Conservation (phyloP, 2,329 filamentous ascomycete species). For the Penicillium sp. region DNA sequence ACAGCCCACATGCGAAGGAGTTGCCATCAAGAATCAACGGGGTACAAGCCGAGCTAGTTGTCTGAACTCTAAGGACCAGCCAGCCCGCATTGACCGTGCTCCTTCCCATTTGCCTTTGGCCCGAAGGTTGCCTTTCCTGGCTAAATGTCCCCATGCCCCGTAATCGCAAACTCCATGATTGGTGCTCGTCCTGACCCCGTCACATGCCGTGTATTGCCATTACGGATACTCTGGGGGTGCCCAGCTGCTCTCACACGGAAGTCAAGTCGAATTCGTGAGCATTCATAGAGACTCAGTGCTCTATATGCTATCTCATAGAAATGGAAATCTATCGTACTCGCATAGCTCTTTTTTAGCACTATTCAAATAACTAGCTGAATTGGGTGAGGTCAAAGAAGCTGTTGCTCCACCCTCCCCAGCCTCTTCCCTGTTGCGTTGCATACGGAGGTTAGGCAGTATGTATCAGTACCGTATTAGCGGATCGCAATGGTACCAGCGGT, state of each 20-base stretch:
- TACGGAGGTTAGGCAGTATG: constrained; percentile 18
- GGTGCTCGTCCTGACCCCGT: constrained; percentile 21
- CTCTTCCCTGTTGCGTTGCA: constrained; percentile 31
- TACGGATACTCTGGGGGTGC: constrained; percentile 12
- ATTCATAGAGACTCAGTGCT: background rate
- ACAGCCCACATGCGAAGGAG: background rate
- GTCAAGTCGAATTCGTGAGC: background rate
- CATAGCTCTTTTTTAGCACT: too few species aligned
- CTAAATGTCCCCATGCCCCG: background rate
- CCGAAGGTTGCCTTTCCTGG: constrained; percentile 13
- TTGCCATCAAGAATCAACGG: constrained; percentile 9
- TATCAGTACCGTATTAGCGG: constrained; percentile 28
- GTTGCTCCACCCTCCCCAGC: constrained; percentile 14
- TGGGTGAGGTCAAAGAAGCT: background rate
- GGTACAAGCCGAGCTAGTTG: constrained; percentile 13
- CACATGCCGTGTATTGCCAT: constrained; percentile 29
- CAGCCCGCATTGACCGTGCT: constrained; percentile 4
- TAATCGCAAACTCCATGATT: constrained; percentile 27
- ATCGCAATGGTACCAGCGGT: constrained; percentile 39
- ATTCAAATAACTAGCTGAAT: background rate
- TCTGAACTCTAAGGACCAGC: background rate
- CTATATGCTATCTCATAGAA: too few species aligned
- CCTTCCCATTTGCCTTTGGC: constrained; percentile 14
- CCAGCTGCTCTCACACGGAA: background rate
- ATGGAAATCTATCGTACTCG: background rate